A percentile compares a stretch with the other conserved stretches of the same genome.
These are phyloP conservation scores for Dimocarpus longan DNA, from an alignment of 345 rosid genomes.

Conservation along the genomic window DNA sequence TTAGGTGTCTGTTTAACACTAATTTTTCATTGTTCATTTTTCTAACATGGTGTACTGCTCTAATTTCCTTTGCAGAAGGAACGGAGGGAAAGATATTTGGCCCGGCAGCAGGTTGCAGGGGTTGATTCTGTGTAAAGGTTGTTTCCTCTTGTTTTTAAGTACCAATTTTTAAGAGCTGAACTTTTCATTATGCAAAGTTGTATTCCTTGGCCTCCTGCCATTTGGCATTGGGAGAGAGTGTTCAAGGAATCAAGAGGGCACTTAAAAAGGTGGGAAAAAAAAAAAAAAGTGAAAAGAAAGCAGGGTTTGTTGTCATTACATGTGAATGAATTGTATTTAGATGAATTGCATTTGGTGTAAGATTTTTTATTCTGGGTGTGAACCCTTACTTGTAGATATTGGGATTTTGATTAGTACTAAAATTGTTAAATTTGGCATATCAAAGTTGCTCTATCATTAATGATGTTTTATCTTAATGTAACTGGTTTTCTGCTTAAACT, in stretches of 20 bases:
- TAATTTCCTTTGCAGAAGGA: slow-evolving; percentile 50
- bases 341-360: slow-evolving; percentile 7
- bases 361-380: slow-evolving; percentile 7
- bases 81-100: slow-evolving; percentile 73
- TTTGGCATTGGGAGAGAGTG: slow-evolving; percentile 5
- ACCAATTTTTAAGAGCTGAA: slow-evolving; percentile 13
- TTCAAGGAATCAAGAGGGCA: not conserved
- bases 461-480: not conserved
- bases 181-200: slow-evolving; percentile 19
- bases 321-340: slow-evolving; percentile 23
- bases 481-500: not conserved
- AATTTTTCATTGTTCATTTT: not conserved
- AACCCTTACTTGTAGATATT: slow-evolving; percentile 23
- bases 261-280: not conserved
- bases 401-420: slow-evolving; percentile 22
- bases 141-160: slow-evolving; percentile 12
- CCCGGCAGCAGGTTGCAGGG: slow-evolving; percentile 62
- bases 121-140: slow-evolving; percentile 42
- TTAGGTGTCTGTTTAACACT: not conserved
- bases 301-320: slow-evolving; percentile 14
- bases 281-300: not conserved
- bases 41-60: not conserved
- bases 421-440: slow-evolving; percentile 20
- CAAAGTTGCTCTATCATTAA: not conserved
- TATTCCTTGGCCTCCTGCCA: slow-evolving; percentile 7